phyloP scores from a whole-genome alignment of 139 green algal species.

The Spirogloea muscicola region DNA sequence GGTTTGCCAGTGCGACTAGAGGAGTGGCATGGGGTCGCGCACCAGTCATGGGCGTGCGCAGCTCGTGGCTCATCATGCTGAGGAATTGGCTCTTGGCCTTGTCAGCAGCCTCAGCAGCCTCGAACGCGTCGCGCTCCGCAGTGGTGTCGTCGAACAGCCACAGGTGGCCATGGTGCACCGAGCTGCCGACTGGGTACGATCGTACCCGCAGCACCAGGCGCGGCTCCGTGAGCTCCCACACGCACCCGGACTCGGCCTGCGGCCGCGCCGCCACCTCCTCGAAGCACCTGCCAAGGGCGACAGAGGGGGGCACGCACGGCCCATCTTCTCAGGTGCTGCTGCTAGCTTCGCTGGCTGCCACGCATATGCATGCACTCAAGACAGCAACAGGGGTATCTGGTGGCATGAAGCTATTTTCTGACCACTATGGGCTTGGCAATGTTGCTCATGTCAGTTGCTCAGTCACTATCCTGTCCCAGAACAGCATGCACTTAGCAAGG shows the following conservation, averaged over 20 bases:
- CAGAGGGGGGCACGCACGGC: too few species aligned
- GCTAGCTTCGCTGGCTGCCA: too few species aligned
- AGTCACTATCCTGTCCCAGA: too few species aligned
- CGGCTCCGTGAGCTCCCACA: slow-evolving; percentile 24
- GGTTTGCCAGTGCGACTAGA: too few species aligned
- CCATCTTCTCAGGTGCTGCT: too few species aligned
- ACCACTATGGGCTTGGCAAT: too few species aligned
- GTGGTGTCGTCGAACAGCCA: slow-evolving; percentile 46
- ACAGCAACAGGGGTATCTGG: too few species aligned
- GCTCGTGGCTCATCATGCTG: slow-evolving; percentile 72
- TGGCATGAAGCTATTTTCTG: too few species aligned
- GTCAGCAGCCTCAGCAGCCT: slow-evolving; percentile 50
- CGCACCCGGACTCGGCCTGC: slow-evolving; percentile 16
- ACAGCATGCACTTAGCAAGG: too few species aligned
- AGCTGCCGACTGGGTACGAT: slow-evolving; percentile 30
- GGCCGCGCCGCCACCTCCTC: slow-evolving; percentile 7
- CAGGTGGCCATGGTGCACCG: slow-evolving; percentile 23
- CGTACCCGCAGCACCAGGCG: slow-evolving; percentile 28
- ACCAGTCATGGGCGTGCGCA: slow-evolving; percentile 63
- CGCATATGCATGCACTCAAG: too few species aligned
- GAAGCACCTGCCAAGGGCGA: slow-evolving; percentile 39
- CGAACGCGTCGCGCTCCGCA: slow-evolving; percentile 23
- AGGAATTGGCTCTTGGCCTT: slow-evolving; percentile 65
- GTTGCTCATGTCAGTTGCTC: too few species aligned
- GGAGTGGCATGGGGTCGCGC: too few species aligned